phyloP scores from a whole-genome alignment of 305 asterid genomes.

The Fraxinus ornus region DNA sequence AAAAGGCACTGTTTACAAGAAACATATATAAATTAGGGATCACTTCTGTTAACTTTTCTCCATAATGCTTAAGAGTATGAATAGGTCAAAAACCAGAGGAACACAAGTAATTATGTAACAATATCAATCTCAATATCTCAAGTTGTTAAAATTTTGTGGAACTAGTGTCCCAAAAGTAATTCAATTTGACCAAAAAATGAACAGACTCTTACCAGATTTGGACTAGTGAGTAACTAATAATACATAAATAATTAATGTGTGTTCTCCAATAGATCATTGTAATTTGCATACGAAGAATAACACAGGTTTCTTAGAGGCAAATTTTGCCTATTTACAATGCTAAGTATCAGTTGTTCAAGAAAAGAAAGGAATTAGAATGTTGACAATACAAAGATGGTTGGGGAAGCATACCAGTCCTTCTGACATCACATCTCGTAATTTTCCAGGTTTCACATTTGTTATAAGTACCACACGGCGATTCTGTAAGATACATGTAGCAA shows the following conservation, averaged over 20 bases:
- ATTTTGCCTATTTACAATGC: neutral
- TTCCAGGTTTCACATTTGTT: conserved; percentile 93
- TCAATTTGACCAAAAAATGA: neutral
- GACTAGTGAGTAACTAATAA: neutral
- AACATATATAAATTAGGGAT: neutral
- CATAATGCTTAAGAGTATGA: neutral
- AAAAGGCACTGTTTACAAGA: neutral
- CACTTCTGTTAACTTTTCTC: neutral
- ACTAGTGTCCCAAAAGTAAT: neutral
- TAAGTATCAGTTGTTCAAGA: neutral
- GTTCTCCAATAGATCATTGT: neutral
- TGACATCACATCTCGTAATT: conserved; percentile 85
- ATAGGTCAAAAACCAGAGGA: neutral
- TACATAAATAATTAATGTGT: neutral
- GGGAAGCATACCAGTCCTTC: conserved; percentile 79
- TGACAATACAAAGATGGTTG: neutral
- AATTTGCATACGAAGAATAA: neutral
- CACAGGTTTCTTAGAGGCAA: neutral
- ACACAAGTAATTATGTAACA: neutral
- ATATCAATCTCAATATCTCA: neutral
- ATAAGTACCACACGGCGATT: conserved; percentile 76
- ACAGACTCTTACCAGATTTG: neutral
- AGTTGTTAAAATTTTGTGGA: neutral
- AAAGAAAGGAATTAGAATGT: neutral
- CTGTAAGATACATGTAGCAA: conserved; percentile 40